Percentiles rank a stretch among this genome's conserved stretches.
phyloP scores from a whole-genome alignment of 495 filamentous ascomycete genomes.

The Neurospora tetrasperma region DNA sequence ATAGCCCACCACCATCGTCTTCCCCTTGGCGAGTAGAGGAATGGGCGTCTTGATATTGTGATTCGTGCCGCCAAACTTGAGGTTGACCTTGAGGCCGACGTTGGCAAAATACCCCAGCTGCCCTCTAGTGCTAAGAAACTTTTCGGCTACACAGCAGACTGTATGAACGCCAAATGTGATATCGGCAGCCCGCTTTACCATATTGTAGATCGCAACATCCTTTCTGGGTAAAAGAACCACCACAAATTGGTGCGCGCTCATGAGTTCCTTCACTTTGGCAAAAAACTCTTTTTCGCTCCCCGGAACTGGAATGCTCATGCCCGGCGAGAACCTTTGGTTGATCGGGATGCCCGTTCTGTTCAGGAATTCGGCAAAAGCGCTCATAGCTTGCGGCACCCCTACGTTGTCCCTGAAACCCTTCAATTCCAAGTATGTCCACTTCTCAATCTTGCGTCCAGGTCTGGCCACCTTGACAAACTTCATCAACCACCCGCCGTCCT shows the following conservation, averaged over 20 bases:
- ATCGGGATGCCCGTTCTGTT: constrained; percentile 28
- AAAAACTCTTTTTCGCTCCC: constrained; percentile 4
- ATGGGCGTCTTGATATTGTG: constrained; percentile 45
- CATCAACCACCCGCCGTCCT: constrained; percentile 34
- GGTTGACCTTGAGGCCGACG: constrained; percentile 70
- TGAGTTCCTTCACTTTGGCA: neutral
- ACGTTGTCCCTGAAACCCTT: neutral
- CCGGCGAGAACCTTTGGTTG: neutral
- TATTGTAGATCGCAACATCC: constrained; percentile 48
- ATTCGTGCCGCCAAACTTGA: constrained; percentile 76
- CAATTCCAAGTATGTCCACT: constrained; percentile 23
- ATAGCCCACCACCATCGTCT: constrained; percentile 74
- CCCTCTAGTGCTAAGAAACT: constrained; percentile 33
- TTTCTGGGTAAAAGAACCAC: constrained; percentile 50
- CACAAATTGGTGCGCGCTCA: constrained; percentile 32
- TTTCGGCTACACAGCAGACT: constrained; percentile 47
- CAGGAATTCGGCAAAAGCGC: constrained; percentile 25
- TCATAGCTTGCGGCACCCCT: constrained; percentile 12
- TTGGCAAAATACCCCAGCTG: constrained; percentile 58
- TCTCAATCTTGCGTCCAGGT: constrained; percentile 18
- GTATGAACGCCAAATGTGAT: constrained; percentile 52
- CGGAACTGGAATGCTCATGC: neutral
- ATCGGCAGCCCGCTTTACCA: constrained; percentile 59
- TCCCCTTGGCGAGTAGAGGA: constrained; percentile 43
- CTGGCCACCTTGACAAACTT: constrained; percentile 20